Conservation (phyloP, 208 protist genomes). For the Phytomonas sp. region DNA sequence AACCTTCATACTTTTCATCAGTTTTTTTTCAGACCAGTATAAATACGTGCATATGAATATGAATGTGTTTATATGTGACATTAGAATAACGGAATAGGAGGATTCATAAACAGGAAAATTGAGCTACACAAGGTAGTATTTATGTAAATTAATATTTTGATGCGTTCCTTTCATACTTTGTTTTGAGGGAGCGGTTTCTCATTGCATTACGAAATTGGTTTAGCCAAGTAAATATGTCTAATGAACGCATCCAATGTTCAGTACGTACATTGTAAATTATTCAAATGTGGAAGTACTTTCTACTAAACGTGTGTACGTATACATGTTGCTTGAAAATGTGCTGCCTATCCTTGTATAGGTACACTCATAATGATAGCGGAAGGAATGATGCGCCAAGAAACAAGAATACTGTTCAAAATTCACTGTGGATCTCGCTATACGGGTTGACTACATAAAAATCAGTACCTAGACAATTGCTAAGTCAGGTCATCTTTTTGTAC, state of each 20-base stretch:
- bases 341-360: neutral
- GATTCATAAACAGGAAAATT: neutral
- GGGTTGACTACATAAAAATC: neutral
- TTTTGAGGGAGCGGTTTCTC: neutral
- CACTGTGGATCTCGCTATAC: neutral
- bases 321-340: neutral
- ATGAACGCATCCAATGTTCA: neutral
- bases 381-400: neutral
- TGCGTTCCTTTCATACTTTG: neutral
- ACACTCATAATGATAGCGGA: neutral
- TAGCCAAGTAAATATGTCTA: neutral
- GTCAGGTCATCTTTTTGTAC: conserved; percentile 8
- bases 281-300: neutral
- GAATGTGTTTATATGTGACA: neutral
- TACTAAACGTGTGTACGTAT: neutral
- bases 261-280: neutral
- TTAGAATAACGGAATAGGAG: neutral
- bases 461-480: neutral
- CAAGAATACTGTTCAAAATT: neutral
- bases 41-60: neutral
- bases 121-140: neutral
- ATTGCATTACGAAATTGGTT: neutral
- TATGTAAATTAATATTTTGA: neutral
- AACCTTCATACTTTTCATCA: neutral
- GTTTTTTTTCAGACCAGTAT: neutral